Base-by-base conservation (phyloP, 169 alveolate genomes). In the Cryptosporidium bovis region DNA sequence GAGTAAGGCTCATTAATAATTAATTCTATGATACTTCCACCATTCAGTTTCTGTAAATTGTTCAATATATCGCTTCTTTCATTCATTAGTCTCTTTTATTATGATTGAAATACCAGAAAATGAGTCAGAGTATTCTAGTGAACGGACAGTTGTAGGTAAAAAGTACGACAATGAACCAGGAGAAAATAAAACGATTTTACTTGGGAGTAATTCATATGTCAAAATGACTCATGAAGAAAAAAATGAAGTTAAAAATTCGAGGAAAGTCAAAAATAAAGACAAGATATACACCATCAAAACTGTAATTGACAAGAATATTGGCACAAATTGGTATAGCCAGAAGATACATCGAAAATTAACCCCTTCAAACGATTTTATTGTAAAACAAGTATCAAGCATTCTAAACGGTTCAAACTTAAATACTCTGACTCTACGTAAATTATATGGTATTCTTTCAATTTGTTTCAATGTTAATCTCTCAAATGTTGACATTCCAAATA, bases 211-310 rank as follows among this genome's bases (percentile, higher is more conserved):
- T 13, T 53, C 29, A 0, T n/a, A 5, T 53, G 20, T 53, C 6
- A 53, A 53, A 5, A 5, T 12, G 12, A 53, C 12, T 12, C 4
- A 6, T 53, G 66, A 29, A 29, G 83, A 69, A 31, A 69, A 40
- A 36, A 29, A 6, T 33, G 68, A 55, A 69, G 29, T 40, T 69
- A 69, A 53, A 36, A 20, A 15, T n/a, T 1, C 15, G 3, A 69
- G 44, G 27, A 69, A 69, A 69, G 18, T 29, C 4, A 69, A 56
- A 18, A 33, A 27, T 10, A 77, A 36, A 50, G 87, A 77, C n/a
- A 77, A 77, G 33, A 40, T 24, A 7, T 77, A 60, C 50, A 77
- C 87, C 27, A 18, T 77, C 12, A 77, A 77, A 62, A 77, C 77
- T 10, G n/a, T 77, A 33, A 24, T 77, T 20, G 87, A 77, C 36